Conservation (phyloP, 2,329 filamentous ascomycete species). For the Trichoderma lentiforme region DNA sequence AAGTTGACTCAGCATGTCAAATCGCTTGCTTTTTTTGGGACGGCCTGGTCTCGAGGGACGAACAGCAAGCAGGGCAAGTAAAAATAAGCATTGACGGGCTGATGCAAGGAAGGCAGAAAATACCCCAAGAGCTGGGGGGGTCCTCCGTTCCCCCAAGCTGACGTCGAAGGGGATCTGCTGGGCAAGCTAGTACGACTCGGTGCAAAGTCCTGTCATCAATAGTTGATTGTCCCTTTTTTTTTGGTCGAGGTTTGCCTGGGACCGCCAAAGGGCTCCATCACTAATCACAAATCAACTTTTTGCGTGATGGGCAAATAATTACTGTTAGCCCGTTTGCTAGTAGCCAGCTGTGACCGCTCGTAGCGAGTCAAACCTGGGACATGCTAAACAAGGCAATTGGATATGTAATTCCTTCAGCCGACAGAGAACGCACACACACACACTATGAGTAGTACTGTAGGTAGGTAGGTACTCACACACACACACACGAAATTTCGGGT, state of each 20-base stretch:
- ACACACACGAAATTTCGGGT: not conserved
- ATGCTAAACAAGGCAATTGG: not conserved
- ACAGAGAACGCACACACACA: not conserved
- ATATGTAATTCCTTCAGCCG: not conserved
- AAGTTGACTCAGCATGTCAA: not conserved
- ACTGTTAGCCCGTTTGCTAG: not conserved
- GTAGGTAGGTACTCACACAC: too few species aligned
- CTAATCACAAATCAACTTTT: slow-evolving; percentile 2
- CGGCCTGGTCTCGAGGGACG: not conserved
- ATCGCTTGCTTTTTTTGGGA: not conserved
- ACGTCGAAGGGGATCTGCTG: not conserved
- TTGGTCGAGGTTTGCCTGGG: not conserved
- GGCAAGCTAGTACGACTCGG: not conserved
- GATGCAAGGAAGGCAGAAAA: not conserved
- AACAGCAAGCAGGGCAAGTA: not conserved
- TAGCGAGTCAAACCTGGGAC: not conserved
- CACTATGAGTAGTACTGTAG: not conserved
- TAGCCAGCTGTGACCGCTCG: not conserved
- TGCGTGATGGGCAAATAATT: not conserved
- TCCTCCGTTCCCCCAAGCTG: not conserved
- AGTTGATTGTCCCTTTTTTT: not conserved
- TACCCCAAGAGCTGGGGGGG: not conserved
- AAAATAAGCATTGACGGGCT: slow-evolving; percentile 11
- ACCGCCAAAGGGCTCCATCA: not conserved
- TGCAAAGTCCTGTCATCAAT: not conserved